Base-by-base conservation (phyloP, 2,329 filamentous ascomycete genomes). In the Myriosclerotinia curreyana region DNA sequence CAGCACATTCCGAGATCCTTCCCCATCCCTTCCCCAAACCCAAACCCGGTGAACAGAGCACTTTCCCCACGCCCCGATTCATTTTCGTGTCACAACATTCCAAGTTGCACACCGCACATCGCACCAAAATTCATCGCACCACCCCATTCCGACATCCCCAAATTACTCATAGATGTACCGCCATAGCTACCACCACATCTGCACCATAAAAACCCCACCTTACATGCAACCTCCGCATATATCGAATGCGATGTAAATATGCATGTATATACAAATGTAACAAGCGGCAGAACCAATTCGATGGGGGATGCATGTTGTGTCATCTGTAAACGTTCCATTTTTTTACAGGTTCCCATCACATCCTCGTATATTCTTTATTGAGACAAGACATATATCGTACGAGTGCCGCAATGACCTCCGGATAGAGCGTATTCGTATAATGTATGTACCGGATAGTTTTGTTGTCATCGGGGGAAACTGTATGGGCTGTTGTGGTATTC, bases 211-310 rank as follows among this genome's bases (percentile, higher is more conserved):
- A 31, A 31, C 20, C 20, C 42, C 20, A 34, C 34, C 28, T 34
- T 20, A 20, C 25, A 58, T 58, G 40, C 40, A 17, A 36, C 28
- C 54, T 48, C 42, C 28, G 54, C 42, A 58, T 58, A 34, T 58
- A 48, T 58, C 28, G 42, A 58, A 58, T 58, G 54, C 28, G 9
- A 58, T 46, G 40, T 44, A 56, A 31, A 31, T 5, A 56, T 54
- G 22, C 22, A 42, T 4, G 46, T 48, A 48, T 9, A 0, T 36
- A 20, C n/a, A 34, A 5, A 48, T 7, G 28, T 48, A 36, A 36
- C 28, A 46, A 17, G 40, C 28, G 42, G 54, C 40, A 46, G 42
- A 46, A 17, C 54, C 40, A 58, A 46, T 34, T 22, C 20, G 20
- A 46, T 58, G 42, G 42, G 40, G 25, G 34, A 28, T 34, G 42